A percentile compares a stretch with the other conserved stretches of the same genome.
phyloP scores from a whole-genome alignment of 306 rosid genomes.

The Quercus glauca region DNA sequence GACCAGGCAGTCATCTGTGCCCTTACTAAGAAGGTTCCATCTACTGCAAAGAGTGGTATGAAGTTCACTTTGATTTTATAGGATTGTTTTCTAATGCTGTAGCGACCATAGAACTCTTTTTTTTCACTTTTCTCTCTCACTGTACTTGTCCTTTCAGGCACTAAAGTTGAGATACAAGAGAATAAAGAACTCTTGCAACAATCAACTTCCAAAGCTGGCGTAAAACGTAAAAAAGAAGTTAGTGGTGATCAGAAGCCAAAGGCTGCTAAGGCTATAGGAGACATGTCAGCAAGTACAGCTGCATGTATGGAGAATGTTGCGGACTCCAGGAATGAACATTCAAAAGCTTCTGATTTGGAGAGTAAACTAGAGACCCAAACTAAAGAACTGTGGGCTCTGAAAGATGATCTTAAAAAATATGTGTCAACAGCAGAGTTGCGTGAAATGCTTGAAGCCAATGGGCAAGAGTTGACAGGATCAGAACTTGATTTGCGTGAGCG shows the following conservation, averaged over 20 bases:
- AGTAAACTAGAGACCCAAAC: slow-evolving; percentile 65
- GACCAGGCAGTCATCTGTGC: slow-evolving; percentile 68
- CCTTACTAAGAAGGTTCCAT: slow-evolving; percentile 41
- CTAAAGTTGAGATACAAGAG: slow-evolving; percentile 37
- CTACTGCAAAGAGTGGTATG: slow-evolving; percentile 49
- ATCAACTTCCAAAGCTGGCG: slow-evolving; percentile 52
- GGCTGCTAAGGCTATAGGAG: slow-evolving; percentile 55
- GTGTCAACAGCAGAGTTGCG: slow-evolving; percentile 75
- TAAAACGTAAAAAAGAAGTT: slow-evolving; percentile 62
- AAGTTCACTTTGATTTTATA: slow-evolving; percentile 14
- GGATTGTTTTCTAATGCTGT: slow-evolving; percentile 17
- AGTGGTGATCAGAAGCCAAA: slow-evolving; percentile 53
- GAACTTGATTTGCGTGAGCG: slow-evolving; percentile 93
- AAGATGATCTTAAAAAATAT: slow-evolving; percentile 80
- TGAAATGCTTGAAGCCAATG: slow-evolving; percentile 72
- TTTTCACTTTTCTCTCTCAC: slow-evolving; percentile 14
- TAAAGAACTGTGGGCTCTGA: slow-evolving; percentile 78
- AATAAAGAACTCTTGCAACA: slow-evolving; percentile 32
- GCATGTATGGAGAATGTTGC: slow-evolving; percentile 25
- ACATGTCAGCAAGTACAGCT: slow-evolving; percentile 51
- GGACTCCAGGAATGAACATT: slow-evolving; percentile 17
- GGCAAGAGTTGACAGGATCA: slow-evolving; percentile 80
- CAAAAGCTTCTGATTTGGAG: slow-evolving; percentile 45
- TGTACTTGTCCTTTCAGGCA: slow-evolving; percentile 35
- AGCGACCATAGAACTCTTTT: slow-evolving; percentile 1